Base-by-base conservation (phyloP, 1,139 yeast genomes). In the Debaryomyces sp. region DNA sequence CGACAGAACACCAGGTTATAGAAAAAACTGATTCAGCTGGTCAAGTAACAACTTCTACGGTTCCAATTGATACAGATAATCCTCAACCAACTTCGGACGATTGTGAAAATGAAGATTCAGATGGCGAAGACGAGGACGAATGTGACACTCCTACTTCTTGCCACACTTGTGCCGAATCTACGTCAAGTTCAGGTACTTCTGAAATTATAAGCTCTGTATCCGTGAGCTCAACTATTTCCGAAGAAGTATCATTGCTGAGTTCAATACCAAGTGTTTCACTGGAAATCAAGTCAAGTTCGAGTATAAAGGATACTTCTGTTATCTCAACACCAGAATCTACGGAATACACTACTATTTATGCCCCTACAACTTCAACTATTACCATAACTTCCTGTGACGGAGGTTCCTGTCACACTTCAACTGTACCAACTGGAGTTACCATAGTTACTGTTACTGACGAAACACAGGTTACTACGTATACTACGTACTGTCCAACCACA, bases 401-500 rank as follows among this genome's bases (percentile, higher is more conserved):
- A 6, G 18, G 37, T 23, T 32, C 41, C 3, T 49, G 52, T 29
- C 42, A 42, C 54, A 46, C 66, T 43, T 58, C 57, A 41, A 54
- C 66, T 33, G 58, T 60, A 26, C 56, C 68, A 36, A 65, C 73
- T 12, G 71, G 71, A 33, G 43, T 46, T 15, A 47, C 38, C n/a
- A 43, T 46, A 5, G 44, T 46, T 4, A 54, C 57, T 12, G 48
- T 48, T 37, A 53, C 56, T 15, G 40, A 33, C 13, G 47, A 51
- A 6, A 46, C 45, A 8, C 45, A 44, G 18, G 46, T 50, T 41
- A 59, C 67, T 18, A 50, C 59, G 18, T 61, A 60, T 56, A 61
- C 67, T 39, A 63, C 71, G 17, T 63, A 56, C 56, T 64, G 67
- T 52, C 68, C 67, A 27, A 50, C 60, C 50, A 52, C 63, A n/a